A percentile compares a stretch with the other conserved stretches of the same genome.
Evolutionary conservation across 805 yeast species (phyloP).

Genomic region (Deakozyma indianensis): DNA sequence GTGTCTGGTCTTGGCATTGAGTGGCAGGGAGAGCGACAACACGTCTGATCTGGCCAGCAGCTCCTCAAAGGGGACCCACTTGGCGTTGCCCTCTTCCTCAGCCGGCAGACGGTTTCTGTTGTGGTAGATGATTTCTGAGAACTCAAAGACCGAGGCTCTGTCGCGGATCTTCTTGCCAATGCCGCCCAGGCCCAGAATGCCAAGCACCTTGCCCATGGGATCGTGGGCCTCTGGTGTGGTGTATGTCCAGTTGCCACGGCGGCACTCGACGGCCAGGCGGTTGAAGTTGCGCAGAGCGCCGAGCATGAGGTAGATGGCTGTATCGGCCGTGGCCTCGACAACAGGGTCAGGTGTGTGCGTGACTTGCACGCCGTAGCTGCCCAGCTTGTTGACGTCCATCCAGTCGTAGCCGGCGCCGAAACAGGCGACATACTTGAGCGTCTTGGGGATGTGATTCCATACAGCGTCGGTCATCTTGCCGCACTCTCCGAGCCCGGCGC

Average conservation of each 20-base stretch:
- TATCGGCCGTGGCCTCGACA: constrained; percentile 57
- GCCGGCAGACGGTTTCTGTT: constrained; percentile 46
- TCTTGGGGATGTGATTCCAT: constrained; percentile 17
- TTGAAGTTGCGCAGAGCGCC: constrained; percentile 59
- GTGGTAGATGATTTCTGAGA: constrained; percentile 53
- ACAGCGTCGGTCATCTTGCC: constrained; percentile 8
- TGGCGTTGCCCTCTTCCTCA: constrained; percentile 55
- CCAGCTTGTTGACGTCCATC: constrained; percentile 29
- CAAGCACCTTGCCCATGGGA: constrained; percentile 63
- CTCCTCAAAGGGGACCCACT: constrained; percentile 59
- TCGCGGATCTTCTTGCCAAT: constrained; percentile 72
- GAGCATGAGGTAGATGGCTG: constrained; percentile 47
- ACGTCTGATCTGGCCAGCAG: constrained; percentile 50
- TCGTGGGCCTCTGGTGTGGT: constrained; percentile 49
- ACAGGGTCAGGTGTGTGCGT: constrained; percentile 53
- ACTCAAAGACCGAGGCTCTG: constrained; percentile 65
- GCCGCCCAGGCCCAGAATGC: constrained; percentile 81
- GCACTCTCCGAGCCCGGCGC: constrained; percentile 29
- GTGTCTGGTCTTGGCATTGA: constrained; percentile 58
- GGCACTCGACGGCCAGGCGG: constrained; percentile 37
- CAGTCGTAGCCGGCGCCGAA: constrained; percentile 43
- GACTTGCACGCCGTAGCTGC: constrained; percentile 27
- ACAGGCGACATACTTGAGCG: constrained; percentile 28
- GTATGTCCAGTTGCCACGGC: constrained; percentile 58
- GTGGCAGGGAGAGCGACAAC: constrained; percentile 60